Evolutionary conservation across 306 rosid genomes (phyloP), one percentile per base, ranked within the genome.

Genomic region (Lathyrus tuberosus): DNA sequence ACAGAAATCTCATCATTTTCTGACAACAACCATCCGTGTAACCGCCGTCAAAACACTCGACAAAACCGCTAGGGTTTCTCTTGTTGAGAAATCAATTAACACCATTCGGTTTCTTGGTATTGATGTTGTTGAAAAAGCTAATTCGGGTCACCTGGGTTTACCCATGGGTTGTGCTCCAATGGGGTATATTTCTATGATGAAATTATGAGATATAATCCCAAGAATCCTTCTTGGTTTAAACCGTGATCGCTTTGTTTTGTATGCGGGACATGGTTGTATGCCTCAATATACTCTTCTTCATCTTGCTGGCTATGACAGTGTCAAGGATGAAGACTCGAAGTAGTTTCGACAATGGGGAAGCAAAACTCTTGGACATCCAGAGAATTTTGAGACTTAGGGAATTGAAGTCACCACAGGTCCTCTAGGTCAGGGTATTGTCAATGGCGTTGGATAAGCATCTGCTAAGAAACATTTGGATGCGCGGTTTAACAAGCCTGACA

Each of bases 131-230:
- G 99, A 95, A 77, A 95, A 91, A 83, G 99, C 99, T 1, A 95
- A 91, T 48, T 95, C 99, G 4, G 99, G 99, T 46, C 99, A 95
- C 72, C 99, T 97, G 15, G 99, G 99, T 65, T 22, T 95, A 14
- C 99, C 99, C 12, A 95, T 95, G 99, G 99, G 99, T 0, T 95
- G 99, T 76, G 99, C 99, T 60, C 99, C 99, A 2, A 95, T 95
- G 95, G 99, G 99, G 3, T 97, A 95, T 69, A 82, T 95, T 62
- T 75, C 91, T 95, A 91, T 46, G 99, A 95, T 16, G 99, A 95
- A 83, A 63, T 91, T 49, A 95, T 95, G 99, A 89, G 78, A 78
- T 95, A 91, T 61, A 95, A 95, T 26, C 99, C 99, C 1, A 91
- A 95, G 83, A 95, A 91, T 62, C 96, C 91, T 3, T 28, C 74